Evolutionary conservation across 148 eudicot genomes (phyloP).

Genomic region (Amaranthus cruentus): DNA sequence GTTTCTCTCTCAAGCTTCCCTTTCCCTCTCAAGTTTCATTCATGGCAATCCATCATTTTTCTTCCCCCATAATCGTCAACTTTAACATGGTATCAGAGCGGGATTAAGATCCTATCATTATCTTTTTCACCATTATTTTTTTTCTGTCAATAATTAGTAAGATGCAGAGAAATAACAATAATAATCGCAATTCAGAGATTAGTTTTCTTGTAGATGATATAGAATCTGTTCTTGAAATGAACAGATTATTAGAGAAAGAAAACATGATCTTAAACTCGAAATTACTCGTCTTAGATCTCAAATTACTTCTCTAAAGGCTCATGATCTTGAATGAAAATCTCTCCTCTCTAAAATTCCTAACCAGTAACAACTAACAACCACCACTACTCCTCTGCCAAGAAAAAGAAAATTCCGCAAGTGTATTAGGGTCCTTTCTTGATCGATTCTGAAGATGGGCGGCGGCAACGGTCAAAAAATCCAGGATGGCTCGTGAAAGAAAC

Average conservation of each 20-base stretch:
- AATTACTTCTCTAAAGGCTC: constrained; percentile 48
- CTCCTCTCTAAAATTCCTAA: neutral
- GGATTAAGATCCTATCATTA: no score
- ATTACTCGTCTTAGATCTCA: constrained; percentile 44
- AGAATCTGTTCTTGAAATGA: constrained; percentile 56
- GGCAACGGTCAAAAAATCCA: constrained; percentile 13
- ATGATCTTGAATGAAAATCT: constrained; percentile 58
- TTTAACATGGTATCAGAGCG: no score
- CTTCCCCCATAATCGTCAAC: no score
- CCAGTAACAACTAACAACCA: no score
- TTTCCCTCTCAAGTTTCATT: no score
- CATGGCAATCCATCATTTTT: no score
- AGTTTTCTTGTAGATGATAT: constrained; percentile 53
- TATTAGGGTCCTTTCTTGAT: neutral
- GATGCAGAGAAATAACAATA: neutral
- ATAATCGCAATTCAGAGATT: constrained; percentile 22
- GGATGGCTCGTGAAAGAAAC: constrained; percentile 13
- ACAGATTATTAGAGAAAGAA: constrained; percentile 48
- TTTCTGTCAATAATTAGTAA: no score
- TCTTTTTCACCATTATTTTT: no score
- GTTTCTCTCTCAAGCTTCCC: no score
- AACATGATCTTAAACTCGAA: constrained; percentile 59
- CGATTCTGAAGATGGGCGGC: neutral
- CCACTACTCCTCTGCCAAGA: neutral
- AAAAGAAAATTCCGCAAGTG: neutral